These are phyloP conservation scores for Magnusiomyces tetraspermus DNA, from an alignment of 1,139 yeast species.

Conservation along the genomic window DNA sequence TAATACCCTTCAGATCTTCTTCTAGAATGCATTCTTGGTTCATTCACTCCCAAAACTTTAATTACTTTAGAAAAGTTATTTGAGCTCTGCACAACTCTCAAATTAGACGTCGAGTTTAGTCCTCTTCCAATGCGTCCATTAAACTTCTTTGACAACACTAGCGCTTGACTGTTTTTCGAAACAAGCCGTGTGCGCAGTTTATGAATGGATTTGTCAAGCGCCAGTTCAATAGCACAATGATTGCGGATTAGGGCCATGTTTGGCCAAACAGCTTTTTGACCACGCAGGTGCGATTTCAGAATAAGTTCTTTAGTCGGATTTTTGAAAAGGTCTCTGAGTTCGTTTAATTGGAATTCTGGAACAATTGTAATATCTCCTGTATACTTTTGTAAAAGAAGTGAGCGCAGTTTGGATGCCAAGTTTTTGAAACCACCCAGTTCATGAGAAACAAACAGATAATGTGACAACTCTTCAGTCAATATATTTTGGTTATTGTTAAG, in stretches of 20 bases:
- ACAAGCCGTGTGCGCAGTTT: slow-evolving; percentile 58
- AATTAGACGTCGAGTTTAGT: slow-evolving; percentile 10
- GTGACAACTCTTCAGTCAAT: slow-evolving; percentile 62
- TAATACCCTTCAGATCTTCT: neutral
- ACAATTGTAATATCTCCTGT: slow-evolving; percentile 90
- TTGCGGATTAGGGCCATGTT: slow-evolving; percentile 72
- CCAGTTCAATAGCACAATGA: slow-evolving; percentile 84
- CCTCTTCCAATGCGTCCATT: slow-evolving; percentile 7
- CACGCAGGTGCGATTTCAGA: slow-evolving; percentile 62
- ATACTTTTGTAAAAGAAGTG: slow-evolving; percentile 74
- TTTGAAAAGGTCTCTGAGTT: slow-evolving; percentile 53
- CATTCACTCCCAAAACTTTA: neutral
- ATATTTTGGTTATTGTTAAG: slow-evolving; percentile 42
- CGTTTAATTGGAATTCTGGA: slow-evolving; percentile 57
- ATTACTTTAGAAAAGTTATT: neutral
- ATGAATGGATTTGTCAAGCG: slow-evolving; percentile 70
- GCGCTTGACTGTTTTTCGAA: slow-evolving; percentile 19
- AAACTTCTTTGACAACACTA: neutral
- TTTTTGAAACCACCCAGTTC: slow-evolving; percentile 73
- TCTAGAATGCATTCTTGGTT: neutral
- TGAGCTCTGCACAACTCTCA: slow-evolving; percentile 1
- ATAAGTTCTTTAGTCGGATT: slow-evolving; percentile 77
- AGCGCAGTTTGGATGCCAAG: slow-evolving; percentile 58
- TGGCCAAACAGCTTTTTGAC: slow-evolving; percentile 93
- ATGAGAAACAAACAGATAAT: slow-evolving; percentile 59